Percentiles rank a stretch among this genome's conserved stretches.
Conservation (phyloP, 2,329 filamentous ascomycete genomes). For the Tolypocladium cylindrosporum region DNA sequence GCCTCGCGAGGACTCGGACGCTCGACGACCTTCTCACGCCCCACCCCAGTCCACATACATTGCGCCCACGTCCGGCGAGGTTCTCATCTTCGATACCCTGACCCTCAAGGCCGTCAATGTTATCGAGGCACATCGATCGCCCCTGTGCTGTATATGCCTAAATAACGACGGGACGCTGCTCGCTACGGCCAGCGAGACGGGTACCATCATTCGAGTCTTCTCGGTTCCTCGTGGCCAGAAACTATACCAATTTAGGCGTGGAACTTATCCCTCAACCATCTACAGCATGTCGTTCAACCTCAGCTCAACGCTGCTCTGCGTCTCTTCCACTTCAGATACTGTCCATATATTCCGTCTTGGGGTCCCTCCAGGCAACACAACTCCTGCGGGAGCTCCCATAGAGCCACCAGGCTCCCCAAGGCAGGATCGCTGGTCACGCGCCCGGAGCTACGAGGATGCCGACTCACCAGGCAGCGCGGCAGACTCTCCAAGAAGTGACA, state of each 20-base stretch:
- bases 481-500: constrained; percentile 43
- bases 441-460: constrained; percentile 39
- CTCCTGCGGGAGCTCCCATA: constrained; percentile 23
- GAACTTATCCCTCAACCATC: constrained; percentile 90
- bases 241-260: constrained; percentile 89
- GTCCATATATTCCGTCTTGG: constrained; percentile 88
- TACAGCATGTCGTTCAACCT: constrained; percentile 99
- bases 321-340: constrained; percentile 93
- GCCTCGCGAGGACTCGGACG: constrained; percentile 48
- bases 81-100: constrained; percentile 83
- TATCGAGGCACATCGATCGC: constrained; percentile 87
- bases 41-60: constrained; percentile 72
- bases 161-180: constrained; percentile 88
- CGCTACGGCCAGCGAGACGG: constrained; percentile 92
- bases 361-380: constrained; percentile 30
- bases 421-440: constrained; percentile 42
- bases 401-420: constrained; percentile 30
- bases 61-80: constrained; percentile 78
- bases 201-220: constrained; percentile 94
- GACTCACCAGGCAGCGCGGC: constrained; percentile 34
- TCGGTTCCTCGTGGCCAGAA: constrained; percentile 85
- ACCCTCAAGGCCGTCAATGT: constrained; percentile 91
- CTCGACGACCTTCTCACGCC: constrained; percentile 65
- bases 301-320: constrained; percentile 83
- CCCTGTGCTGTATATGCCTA: constrained; percentile 79